Conservation (phyloP, 2,329 filamentous ascomycete species). For the Aspergillus ochraceus region DNA sequence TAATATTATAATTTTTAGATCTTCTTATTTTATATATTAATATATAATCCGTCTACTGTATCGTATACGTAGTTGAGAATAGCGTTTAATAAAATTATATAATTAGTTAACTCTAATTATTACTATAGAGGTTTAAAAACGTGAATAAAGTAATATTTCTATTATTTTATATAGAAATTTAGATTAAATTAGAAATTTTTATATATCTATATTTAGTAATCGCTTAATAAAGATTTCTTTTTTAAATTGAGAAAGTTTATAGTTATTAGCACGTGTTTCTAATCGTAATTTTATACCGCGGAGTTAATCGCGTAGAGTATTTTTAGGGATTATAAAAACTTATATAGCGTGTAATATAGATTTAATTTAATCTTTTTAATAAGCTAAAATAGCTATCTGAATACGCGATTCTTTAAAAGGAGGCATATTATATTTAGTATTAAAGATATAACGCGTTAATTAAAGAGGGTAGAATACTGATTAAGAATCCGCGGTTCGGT, state of each 20-base stretch:
- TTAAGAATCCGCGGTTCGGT: not conserved
- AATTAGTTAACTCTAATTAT: slow-evolving; percentile 1
- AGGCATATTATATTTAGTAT: slow-evolving; percentile 6
- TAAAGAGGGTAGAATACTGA: not conserved
- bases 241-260: slow-evolving; percentile 2
- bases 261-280: slow-evolving; percentile 5
- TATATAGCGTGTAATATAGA: not conserved
- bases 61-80: slow-evolving; percentile 4
- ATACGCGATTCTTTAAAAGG: slow-evolving; percentile 1
- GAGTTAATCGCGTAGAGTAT: not conserved
- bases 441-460: not conserved
- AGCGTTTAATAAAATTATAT: slow-evolving; percentile 1
- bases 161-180: slow-evolving; percentile 5
- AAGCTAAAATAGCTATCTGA: slow-evolving; percentile 3
- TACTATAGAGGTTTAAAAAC: not conserved
- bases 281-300: not conserved
- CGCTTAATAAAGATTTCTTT: slow-evolving; percentile 3
- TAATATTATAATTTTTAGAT: slow-evolving; percentile 2
- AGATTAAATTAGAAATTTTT: not conserved
- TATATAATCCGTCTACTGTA: slow-evolving; percentile 2
- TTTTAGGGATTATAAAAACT: slow-evolving; percentile 3
- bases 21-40: not conserved
- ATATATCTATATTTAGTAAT: slow-evolving; percentile 5
- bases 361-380: slow-evolving; percentile 4
- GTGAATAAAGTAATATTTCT: slow-evolving; percentile 1